phyloP scores from a whole-genome alignment of 345 rosid species.

The Pugionium cornutum region DNA sequence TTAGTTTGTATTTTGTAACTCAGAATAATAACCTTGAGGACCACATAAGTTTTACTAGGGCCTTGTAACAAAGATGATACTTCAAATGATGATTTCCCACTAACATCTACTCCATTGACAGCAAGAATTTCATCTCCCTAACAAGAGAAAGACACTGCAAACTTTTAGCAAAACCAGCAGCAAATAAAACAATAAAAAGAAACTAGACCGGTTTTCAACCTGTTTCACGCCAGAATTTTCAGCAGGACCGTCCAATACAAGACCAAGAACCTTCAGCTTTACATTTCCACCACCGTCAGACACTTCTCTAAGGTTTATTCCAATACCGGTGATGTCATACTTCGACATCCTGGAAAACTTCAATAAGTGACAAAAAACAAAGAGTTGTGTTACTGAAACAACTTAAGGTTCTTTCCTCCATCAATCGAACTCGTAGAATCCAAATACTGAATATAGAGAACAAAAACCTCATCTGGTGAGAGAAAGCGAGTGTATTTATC shows the following conservation, averaged over 20 bases:
- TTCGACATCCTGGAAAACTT: conserved; percentile 98
- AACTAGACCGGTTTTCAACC: conserved; percentile 43
- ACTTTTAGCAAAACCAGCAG: not conserved
- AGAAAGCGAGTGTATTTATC: conserved; percentile 91
- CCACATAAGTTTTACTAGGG: conserved; percentile 81
- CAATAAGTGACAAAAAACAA: conserved; percentile 37
- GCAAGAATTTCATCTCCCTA: conserved; percentile 88
- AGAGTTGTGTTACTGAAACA: conserved; percentile 37
- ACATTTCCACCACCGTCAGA: conserved; percentile 64
- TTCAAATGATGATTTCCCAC: conserved; percentile 91
- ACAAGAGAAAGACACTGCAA: conserved; percentile 19
- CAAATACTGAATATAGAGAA: not conserved
- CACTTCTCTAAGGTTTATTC: conserved; percentile 89
- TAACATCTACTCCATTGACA: conserved; percentile 76
- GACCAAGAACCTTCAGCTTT: conserved; percentile 78
- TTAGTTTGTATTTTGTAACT: conserved; percentile 3
- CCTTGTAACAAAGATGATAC: conserved; percentile 93
- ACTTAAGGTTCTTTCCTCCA: conserved; percentile 24
- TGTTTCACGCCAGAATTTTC: conserved; percentile 81
- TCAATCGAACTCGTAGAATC: conserved; percentile 4
- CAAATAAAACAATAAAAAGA: not conserved
- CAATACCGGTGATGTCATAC: conserved; percentile 90
- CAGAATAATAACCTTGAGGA: conserved; percentile 60
- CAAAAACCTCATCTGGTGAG: conserved; percentile 75
- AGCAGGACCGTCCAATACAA: conserved; percentile 87